These are phyloP conservation scores for Fusarium sulawesiense DNA, from an alignment of 2,329 filamentous ascomycete genomes.

Conservation along the genomic window DNA sequence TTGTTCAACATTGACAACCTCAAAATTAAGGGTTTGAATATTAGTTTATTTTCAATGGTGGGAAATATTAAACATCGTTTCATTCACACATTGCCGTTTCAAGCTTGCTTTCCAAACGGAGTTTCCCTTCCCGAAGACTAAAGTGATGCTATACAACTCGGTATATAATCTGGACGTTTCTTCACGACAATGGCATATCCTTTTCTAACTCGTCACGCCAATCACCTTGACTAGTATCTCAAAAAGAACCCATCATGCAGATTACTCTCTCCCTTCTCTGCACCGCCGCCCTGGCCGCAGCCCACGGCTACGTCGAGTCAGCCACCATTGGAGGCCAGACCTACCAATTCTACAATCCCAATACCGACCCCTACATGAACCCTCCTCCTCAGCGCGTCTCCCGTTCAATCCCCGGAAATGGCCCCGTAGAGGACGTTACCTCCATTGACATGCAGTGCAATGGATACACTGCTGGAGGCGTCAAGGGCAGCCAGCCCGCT, in stretches of 20 bases:
- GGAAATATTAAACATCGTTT: constrained; percentile 29
- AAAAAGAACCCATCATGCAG: constrained; percentile 33
- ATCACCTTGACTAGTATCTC: background rate
- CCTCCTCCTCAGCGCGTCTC: constrained; percentile 64
- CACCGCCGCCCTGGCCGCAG: constrained; percentile 56
- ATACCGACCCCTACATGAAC: constrained; percentile 58
- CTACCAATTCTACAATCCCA: constrained; percentile 53
- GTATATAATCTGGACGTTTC: background rate
- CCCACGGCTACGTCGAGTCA: constrained; percentile 62
- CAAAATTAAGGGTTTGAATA: constrained; percentile 7
- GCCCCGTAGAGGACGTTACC: constrained; percentile 65
- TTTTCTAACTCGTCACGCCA: background rate
- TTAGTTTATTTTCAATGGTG: constrained; percentile 35
- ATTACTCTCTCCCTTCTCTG: constrained; percentile 45
- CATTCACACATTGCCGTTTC: constrained; percentile 16
- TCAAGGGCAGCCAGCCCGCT: constrained; percentile 62
- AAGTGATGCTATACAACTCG: constrained; percentile 1
- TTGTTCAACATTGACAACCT: constrained; percentile 18
- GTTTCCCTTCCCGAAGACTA: background rate
- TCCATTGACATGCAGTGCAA: constrained; percentile 67
- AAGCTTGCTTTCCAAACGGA: background rate
- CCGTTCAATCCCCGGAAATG: constrained; percentile 68
- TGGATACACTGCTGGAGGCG: constrained; percentile 61
- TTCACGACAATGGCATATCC: background rate
- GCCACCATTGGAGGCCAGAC: constrained; percentile 56